These are phyloP conservation scores for Eucalyptus cloeziana DNA, from an alignment of 345 rosid genomes.

Conservation along the genomic window DNA sequence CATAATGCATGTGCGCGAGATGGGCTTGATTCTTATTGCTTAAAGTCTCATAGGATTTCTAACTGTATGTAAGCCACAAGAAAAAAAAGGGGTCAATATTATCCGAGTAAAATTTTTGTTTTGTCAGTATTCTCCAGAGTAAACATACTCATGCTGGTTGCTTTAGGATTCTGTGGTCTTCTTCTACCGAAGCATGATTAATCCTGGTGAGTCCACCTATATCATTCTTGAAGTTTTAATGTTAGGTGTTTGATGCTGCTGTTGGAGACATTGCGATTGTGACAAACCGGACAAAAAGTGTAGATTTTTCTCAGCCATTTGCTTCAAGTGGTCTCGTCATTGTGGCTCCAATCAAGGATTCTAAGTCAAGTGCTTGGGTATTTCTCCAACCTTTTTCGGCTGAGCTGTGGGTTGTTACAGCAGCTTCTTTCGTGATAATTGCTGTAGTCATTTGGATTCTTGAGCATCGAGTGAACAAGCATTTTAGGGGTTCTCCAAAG, in stretches of 20 bases:
- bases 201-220: background rate
- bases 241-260: constrained; percentile 55
- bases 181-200: background rate
- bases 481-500: constrained; percentile 61
- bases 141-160: background rate
- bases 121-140: background rate
- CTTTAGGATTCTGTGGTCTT: background rate
- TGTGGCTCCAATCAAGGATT: constrained; percentile 34
- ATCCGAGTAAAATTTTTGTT: background rate
- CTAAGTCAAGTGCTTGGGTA: constrained; percentile 38
- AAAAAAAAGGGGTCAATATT: background rate
- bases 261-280: constrained; percentile 63
- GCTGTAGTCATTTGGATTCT: constrained; percentile 72
- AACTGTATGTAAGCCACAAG: background rate
- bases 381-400: constrained; percentile 68
- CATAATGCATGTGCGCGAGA: background rate
- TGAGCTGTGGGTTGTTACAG: constrained; percentile 44
- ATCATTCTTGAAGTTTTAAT: background rate
- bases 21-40: background rate
- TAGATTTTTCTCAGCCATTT: constrained; percentile 77
- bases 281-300: constrained; percentile 37
- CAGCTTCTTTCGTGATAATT: constrained; percentile 37
- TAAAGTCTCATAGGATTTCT: background rate
- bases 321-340: constrained; percentile 61
- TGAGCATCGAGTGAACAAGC: constrained; percentile 67